Base-by-base conservation (phyloP, 2,329 filamentous ascomycete species). In the Aspergillus sojae region DNA sequence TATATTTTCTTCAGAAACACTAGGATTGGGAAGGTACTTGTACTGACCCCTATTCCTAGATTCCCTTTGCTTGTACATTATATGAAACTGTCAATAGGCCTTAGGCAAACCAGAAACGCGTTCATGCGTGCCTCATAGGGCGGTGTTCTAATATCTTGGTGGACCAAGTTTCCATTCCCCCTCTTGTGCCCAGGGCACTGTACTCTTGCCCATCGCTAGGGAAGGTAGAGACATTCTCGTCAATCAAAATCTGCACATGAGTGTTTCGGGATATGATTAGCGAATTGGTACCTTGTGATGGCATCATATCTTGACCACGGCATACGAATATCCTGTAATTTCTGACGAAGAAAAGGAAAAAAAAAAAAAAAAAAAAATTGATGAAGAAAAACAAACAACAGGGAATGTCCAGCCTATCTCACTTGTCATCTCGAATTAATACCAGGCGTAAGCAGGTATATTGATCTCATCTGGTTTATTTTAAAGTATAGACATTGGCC, bases 31-130 rank as follows among this genome's bases (percentile, higher is more conserved):
- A 7, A n/a, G 9, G 2, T 1, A 41, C 6, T 10, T n/a, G 7
- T 10, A n/a, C 7, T 4, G 16, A 10, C 9, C 1, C 2, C 3
- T 10, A n/a, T 41, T n/a, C n/a, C 3, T 2, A n/a, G 6, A 5
- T 1, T 41, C 5, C 16, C 4, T 41, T 19, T 9, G 2, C 7
- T n/a, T 3, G 3, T 41, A 1, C 9, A 41, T n/a, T 6, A 2
- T 5, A 7, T n/a, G 6, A 6, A 4, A 14, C 7, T 41, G 6
- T 10, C 39, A 41, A 7, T 9, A 19, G 9, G 7, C 19, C 39
- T 0, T 5, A 41, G 3, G 3, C 6, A n/a, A n/a, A 2, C 2
- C 1, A 0, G 16, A n/a, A 41, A 2, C 1, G 6, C 7, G 9
- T 19, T 7, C 5, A 9, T n/a, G 39, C 6, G 5, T 2, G 39